Evolutionary conservation across 257 asterid species (phyloP).

Genomic region (Schizonepeta tenuifolia): DNA sequence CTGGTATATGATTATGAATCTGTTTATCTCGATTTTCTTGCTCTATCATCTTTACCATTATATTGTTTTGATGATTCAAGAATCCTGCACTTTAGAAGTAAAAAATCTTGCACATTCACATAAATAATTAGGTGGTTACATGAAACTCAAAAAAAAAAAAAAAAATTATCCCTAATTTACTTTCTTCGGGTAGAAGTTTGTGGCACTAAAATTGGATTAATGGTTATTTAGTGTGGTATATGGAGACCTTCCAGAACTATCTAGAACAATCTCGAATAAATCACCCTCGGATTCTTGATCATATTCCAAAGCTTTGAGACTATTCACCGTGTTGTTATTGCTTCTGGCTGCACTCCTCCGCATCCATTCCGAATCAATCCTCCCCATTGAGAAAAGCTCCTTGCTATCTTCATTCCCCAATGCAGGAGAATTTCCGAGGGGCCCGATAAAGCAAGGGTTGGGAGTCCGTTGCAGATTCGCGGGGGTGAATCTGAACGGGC

Average conservation of each 20-base stretch:
- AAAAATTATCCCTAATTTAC: neutral
- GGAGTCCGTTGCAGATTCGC: conserved; percentile 74
- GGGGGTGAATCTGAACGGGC: conserved; percentile 57
- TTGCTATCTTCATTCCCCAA: conserved; percentile 78
- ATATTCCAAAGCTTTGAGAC: conserved; percentile 46
- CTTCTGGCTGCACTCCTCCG: conserved; percentile 60
- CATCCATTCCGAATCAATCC: conserved; percentile 79
- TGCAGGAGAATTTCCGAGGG: conserved; percentile 52
- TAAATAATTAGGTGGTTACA: conserved; percentile 5
- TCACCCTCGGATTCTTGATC: conserved; percentile 89
- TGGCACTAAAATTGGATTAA: conserved; percentile 9
- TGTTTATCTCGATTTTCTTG: neutral
- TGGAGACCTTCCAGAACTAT: conserved; percentile 62
- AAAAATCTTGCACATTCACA: conserved; percentile 14
- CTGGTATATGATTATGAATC: neutral
- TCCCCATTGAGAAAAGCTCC: conserved; percentile 96
- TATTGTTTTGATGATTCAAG: neutral
- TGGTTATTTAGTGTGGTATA: conserved; percentile 31
- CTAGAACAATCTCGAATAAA: conserved; percentile 82
- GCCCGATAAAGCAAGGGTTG: conserved; percentile 82
- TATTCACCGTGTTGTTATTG: conserved; percentile 52
- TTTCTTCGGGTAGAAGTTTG: neutral
- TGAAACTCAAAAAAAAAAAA: neutral
- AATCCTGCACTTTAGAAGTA: neutral
- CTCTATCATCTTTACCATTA: neutral